A percentile compares a stretch with the other conserved stretches of the same genome.
These are phyloP conservation scores for Fomitopsis serialis DNA, from an alignment of 768 basidiomycete genomes.

Conservation along the genomic window DNA sequence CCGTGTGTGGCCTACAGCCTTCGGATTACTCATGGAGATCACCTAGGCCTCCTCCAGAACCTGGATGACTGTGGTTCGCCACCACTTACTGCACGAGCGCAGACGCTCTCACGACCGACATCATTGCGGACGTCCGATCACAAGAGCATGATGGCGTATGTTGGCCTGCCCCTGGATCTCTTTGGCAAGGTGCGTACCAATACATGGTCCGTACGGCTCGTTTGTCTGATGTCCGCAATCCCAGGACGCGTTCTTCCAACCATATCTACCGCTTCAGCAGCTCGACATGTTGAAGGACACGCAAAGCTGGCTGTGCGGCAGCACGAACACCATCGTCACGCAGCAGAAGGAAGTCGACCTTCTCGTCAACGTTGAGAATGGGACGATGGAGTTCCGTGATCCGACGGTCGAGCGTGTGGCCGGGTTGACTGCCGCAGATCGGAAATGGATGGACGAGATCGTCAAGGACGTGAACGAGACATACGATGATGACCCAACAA, in stretches of 20 bases:
- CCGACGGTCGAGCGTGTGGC: slow-evolving; percentile 72
- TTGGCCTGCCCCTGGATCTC: slow-evolving; percentile 91
- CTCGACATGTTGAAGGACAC: slow-evolving; percentile 81
- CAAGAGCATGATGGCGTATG: slow-evolving; percentile 85
- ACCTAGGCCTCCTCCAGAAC: slow-evolving; percentile 74
- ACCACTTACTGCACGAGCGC: slow-evolving; percentile 55
- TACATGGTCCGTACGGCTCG: not conserved
- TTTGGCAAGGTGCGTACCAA: slow-evolving; percentile 76
- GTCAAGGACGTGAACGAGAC: slow-evolving; percentile 79
- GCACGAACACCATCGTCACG: slow-evolving; percentile 92
- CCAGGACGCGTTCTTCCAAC: slow-evolving; percentile 94
- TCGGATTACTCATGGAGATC: not conserved
- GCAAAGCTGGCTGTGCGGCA: slow-evolving; percentile 86
- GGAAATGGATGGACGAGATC: slow-evolving; percentile 98
- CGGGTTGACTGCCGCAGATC: slow-evolving; percentile 83
- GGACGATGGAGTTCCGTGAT: slow-evolving; percentile 82
- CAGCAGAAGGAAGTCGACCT: slow-evolving; percentile 91
- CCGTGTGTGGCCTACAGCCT: not conserved
- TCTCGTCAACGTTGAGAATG: slow-evolving; percentile 87
- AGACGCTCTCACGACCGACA: slow-evolving; percentile 65
- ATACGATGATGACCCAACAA: slow-evolving; percentile 62
- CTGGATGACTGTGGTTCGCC: slow-evolving; percentile 92
- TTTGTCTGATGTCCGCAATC: not conserved
- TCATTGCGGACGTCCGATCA: slow-evolving; percentile 85
- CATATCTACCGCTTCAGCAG: slow-evolving; percentile 94